Conservation (phyloP, 2,329 filamentous ascomycete species). For the Aureobasidium sp. region DNA sequence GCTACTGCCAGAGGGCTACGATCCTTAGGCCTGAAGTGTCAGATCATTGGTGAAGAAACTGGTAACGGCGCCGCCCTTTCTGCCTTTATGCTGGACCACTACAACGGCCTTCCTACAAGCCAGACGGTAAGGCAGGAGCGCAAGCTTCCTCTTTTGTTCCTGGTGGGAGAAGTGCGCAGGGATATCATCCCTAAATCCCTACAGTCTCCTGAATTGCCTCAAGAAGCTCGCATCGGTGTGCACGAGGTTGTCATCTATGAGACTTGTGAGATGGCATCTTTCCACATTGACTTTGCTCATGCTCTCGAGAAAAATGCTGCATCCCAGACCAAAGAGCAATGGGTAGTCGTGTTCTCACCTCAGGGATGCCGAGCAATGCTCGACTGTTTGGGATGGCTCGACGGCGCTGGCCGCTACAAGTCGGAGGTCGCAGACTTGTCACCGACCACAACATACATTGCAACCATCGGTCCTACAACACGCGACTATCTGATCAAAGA, state of each 20-base stretch:
- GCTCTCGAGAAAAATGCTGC: conserved; percentile 11
- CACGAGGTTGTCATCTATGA: conserved; percentile 80
- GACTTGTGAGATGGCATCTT: conserved; percentile 72
- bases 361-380: conserved; percentile 55
- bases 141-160: conserved; percentile 65
- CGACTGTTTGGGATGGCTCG: conserved; percentile 40
- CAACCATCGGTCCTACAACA: conserved; percentile 91
- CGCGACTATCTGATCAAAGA: conserved; percentile 58
- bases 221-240: conserved; percentile 51
- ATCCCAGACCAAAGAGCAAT: conserved; percentile 39
- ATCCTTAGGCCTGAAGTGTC: conserved; percentile 40
- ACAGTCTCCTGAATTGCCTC: conserved; percentile 47
- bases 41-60: conserved; percentile 69
- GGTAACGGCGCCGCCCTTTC: conserved; percentile 79
- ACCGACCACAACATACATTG: conserved; percentile 49
- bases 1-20: conserved; percentile 68
- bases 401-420: conserved; percentile 29
- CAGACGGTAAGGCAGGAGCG: conserved; percentile 22
- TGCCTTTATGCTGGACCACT: conserved; percentile 68
- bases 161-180: conserved; percentile 80
- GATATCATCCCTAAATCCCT: conserved; percentile 83
- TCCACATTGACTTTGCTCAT: conserved; percentile 55
- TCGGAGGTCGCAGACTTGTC: conserved; percentile 15
- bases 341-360: conserved; percentile 66
- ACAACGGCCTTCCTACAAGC: conserved; percentile 38